Base-by-base conservation (phyloP, 129 eudicot genomes). In the Ambrosia artemisiifolia region DNA sequence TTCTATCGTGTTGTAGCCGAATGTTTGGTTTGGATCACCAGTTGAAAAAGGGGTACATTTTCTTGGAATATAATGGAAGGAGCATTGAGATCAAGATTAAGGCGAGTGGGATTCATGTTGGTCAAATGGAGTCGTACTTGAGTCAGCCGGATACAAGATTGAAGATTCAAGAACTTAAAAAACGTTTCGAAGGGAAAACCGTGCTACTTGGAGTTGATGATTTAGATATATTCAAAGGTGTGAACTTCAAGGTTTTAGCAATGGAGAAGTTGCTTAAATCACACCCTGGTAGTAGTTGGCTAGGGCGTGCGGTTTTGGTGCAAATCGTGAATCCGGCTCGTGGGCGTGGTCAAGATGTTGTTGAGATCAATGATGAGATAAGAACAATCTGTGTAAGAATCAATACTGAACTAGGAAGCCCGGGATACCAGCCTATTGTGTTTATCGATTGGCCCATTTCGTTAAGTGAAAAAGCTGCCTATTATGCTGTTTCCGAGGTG, bases 251-350 rank as follows among this genome's bases (percentile, higher is more conserved):
- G 59, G 56, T 85, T 65, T 67, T 85, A 50, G 89, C 89, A 47
- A 74, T 81, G 85, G 89, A 85, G 48, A 70, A 81, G 32, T 75
- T 82, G 69, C 73, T 85, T 49, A 79, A 75, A 72, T 75, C 42
- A 64, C 79, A 85, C 65, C 79, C 83, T 7, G 28, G 28, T 24
- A 24, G 28, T 24, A 69, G 67, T 56, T 85, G 80, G 79, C 79
- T 43, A 30, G 84, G 82, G 32, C 76, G 24, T 2, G 73, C 49
- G 36, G 89, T 85, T 18, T 44, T 85, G 72, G 79, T 78, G 10
- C 89, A 85, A 65, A 81, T 78, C 18, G 78, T 73, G 36, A 85
- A 85, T 75, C 86, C 89, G 0, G 78, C 89, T 30, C 77, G 84
- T n/a, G 81, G 80, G 59, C 33, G 32, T 12, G 77, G 86, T 1